Evolutionary conservation across 2,329 filamentous ascomycete species (phyloP).

Genomic region (Cryphonectria naterciae): DNA sequence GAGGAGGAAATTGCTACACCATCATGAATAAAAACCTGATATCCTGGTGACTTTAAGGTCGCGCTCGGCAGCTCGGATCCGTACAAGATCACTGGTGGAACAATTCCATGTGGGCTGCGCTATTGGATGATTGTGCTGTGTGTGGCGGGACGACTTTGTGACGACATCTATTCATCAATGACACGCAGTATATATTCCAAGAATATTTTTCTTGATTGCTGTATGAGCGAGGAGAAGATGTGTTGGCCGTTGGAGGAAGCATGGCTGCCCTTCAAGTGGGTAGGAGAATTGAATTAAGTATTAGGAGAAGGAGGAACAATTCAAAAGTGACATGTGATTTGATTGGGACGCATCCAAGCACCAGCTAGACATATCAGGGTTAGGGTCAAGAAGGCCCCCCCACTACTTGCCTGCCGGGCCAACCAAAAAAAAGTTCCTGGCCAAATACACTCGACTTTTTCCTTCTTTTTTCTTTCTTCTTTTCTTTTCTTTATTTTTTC

Average conservation of each 20-base stretch:
- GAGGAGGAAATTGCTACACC: neutral
- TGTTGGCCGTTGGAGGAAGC: neutral
- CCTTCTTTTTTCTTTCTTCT: neutral
- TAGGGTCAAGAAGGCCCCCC: neutral
- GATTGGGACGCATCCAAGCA: too few relatives aligned
- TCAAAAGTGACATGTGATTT: too few relatives aligned
- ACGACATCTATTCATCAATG: neutral
- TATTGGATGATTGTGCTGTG: neutral
- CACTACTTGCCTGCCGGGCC: slow-evolving; percentile 6
- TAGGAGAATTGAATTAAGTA: too few relatives aligned
- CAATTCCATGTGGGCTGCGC: neutral
- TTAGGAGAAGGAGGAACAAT: too few relatives aligned
- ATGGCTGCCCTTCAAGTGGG: neutral
- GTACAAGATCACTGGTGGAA: neutral
- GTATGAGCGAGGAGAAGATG: neutral
- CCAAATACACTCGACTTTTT: neutral
- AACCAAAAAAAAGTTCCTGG: slow-evolving; percentile 18
- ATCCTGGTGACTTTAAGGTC: neutral
- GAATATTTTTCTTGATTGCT: too few relatives aligned
- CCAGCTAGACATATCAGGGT: neutral
- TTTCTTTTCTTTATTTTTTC: neutral
- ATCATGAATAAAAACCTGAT: neutral
- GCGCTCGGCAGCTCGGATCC: neutral
- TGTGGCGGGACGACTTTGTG: neutral
- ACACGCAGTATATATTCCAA: neutral